Conservation (phyloP, 495 filamentous ascomycete species). For the Astrocystis sublimbata region DNA sequence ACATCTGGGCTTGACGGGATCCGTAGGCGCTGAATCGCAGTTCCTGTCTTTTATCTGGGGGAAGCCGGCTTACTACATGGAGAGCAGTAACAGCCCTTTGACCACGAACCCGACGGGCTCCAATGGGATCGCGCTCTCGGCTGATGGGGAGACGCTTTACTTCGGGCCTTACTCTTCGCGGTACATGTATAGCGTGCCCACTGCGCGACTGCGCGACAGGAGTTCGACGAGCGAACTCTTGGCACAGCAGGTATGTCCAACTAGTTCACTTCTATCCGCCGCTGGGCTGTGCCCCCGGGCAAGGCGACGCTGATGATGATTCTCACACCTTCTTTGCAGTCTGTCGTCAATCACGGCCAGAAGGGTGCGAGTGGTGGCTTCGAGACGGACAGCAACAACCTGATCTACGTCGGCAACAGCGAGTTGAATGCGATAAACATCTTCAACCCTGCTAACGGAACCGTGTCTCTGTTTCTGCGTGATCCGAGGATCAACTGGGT, state of each 20-base stretch:
- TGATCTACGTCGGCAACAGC: conserved; percentile 30
- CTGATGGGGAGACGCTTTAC: conserved; percentile 39
- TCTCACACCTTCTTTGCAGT: conserved; percentile 6
- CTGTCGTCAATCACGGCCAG: conserved; percentile 31
- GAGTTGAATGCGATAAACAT: conserved; percentile 10
- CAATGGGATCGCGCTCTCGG: conserved; percentile 42
- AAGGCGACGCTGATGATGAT: background rate
- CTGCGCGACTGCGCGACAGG: conserved; percentile 30
- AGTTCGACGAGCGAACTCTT: conserved; percentile 28
- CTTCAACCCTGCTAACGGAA: conserved; percentile 28
- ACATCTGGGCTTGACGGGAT: conserved; percentile 36
- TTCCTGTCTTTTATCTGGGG: conserved; percentile 48
- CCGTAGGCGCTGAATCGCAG: conserved; percentile 37
- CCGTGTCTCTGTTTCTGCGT: conserved; percentile 34
- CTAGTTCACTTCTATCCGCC: background rate
- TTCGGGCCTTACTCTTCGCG: conserved; percentile 37
- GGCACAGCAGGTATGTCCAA: conserved; percentile 22
- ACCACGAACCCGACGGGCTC: conserved; percentile 35
- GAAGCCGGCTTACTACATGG: conserved; percentile 33
- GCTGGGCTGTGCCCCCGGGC: no score
- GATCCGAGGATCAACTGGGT: conserved; percentile 47
- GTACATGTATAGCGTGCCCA: conserved; percentile 40
- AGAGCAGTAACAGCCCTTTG: conserved; percentile 20
- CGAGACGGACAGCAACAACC: conserved; percentile 36
- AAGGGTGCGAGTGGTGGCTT: conserved; percentile 41